Conservation (phyloP, 2,329 filamentous ascomycete species). For the Kalmusia sp. region DNA sequence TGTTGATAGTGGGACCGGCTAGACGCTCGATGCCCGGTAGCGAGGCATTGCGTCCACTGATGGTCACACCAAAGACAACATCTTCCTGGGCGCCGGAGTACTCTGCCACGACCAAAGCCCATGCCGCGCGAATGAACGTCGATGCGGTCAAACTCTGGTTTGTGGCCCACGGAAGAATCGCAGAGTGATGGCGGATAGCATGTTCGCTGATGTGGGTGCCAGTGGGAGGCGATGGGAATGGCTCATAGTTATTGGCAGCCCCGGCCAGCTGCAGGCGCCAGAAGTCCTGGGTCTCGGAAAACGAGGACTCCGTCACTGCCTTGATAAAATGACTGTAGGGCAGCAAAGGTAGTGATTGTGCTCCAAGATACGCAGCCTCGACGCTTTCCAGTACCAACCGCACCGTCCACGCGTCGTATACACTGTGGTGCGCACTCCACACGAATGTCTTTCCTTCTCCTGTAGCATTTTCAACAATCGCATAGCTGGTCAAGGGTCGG, state of each 20-base stretch:
- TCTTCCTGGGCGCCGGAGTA: constrained; percentile 37
- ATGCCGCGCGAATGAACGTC: constrained; percentile 32
- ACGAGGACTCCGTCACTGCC: not conserved
- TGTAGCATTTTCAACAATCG: constrained; percentile 6
- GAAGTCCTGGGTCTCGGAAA: too few relatives aligned
- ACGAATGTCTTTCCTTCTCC: constrained; percentile 27
- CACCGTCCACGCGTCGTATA: constrained; percentile 42
- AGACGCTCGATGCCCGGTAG: constrained; percentile 46
- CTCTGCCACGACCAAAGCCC: constrained; percentile 30
- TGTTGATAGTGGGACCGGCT: constrained; percentile 52
- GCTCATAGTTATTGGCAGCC: too few relatives aligned
- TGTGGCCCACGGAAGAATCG: too few relatives aligned
- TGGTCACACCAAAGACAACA: constrained; percentile 51
- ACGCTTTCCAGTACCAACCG: constrained; percentile 1
- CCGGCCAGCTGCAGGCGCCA: too few relatives aligned
- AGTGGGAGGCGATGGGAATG: constrained; percentile 9
- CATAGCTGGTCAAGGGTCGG: constrained; percentile 19
- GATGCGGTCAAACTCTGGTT: too few relatives aligned
- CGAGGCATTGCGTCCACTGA: constrained; percentile 42
- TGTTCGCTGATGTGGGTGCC: not conserved
- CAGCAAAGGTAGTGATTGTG: too few relatives aligned
- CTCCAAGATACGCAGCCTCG: too few relatives aligned
- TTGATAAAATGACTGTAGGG: too few relatives aligned
- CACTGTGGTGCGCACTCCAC: constrained; percentile 45
- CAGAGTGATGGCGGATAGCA: too few relatives aligned